Percentiles rank a stretch among this genome's conserved stretches.
Conservation (phyloP, 176 grass and related monocot genomes). For the Thalia dealbata region DNA sequence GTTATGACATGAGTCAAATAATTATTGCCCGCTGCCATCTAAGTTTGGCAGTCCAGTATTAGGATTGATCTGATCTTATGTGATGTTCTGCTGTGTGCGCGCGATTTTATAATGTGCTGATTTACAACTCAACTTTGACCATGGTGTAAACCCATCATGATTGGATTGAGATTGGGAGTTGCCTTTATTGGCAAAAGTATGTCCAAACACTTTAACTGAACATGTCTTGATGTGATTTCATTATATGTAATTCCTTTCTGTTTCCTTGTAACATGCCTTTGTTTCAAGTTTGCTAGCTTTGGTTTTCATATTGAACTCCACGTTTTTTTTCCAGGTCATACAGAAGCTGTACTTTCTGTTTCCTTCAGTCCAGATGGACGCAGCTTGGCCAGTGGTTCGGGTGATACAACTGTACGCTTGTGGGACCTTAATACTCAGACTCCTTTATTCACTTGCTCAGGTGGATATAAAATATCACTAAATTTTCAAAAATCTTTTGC, state of each 20-base stretch:
- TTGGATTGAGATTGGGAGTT: neutral
- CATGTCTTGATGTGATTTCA: neutral
- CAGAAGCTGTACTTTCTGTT: constrained; percentile 81
- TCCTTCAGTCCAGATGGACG: constrained; percentile 82
- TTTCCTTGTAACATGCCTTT: neutral
- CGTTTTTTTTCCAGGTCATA: constrained; percentile 44
- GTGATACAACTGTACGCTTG: constrained; percentile 78
- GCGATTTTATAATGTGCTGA: neutral
- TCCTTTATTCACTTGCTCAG: constrained; percentile 79
- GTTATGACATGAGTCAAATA: neutral
- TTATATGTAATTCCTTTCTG: neutral
- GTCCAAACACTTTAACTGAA: neutral
- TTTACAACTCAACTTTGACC: neutral
- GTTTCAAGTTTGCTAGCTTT: neutral
- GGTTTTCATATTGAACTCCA: neutral
- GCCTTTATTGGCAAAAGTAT: neutral
- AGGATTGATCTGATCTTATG: neutral
- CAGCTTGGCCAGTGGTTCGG: constrained; percentile 79
- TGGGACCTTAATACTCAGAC: constrained; percentile 92
- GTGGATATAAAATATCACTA: constrained; percentile 22
- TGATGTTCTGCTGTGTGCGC: neutral
- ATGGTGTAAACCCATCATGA: neutral
- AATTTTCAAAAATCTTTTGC: neutral
- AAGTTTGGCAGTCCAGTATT: neutral
- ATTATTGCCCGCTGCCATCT: neutral